Conservation (phyloP, 2,329 filamentous ascomycete species). For the Colletotrichum falcatum region DNA sequence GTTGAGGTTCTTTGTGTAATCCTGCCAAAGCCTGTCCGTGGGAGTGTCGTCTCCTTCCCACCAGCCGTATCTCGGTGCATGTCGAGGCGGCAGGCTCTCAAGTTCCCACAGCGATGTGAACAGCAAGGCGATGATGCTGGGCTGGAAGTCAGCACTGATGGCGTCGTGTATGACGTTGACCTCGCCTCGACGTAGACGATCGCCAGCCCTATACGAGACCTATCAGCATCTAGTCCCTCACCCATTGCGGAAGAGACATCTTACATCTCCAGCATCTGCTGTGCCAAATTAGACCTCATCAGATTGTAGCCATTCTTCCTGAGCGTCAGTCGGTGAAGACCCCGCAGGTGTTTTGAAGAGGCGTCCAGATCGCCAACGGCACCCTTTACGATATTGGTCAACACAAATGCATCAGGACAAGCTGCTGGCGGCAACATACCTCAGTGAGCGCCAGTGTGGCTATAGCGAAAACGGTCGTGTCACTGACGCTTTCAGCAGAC, state of each 20-base stretch:
- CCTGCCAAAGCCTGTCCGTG: constrained; percentile 53
- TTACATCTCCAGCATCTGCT: constrained; percentile 58
- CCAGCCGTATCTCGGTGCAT: constrained; percentile 53
- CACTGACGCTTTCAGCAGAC: constrained; percentile 53
- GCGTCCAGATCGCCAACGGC: constrained; percentile 58
- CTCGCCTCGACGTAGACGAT: constrained; percentile 54
- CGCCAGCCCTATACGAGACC: constrained; percentile 51
- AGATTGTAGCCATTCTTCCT: constrained; percentile 45
- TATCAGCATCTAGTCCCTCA: constrained; percentile 18
- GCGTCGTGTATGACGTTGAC: constrained; percentile 50
- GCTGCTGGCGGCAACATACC: constrained; percentile 46
- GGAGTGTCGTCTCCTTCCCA: constrained; percentile 52
- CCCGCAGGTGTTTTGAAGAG: constrained; percentile 57
- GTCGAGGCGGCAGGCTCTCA: constrained; percentile 49
- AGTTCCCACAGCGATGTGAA: constrained; percentile 58
- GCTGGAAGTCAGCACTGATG: constrained; percentile 54
- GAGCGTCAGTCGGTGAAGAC: constrained; percentile 50
- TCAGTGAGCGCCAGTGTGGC: constrained; percentile 59
- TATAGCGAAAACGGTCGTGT: constrained; percentile 58
- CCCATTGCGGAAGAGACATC: constrained; percentile 34
- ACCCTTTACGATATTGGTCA: constrained; percentile 47
- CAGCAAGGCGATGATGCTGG: constrained; percentile 58
- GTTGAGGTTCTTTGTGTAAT: constrained; percentile 52
- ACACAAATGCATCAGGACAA: too few relatives aligned
- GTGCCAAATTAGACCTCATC: constrained; percentile 51